These are phyloP conservation scores for Glycine tomentella DNA, from an alignment of 306 rosid species.

Conservation along the genomic window DNA sequence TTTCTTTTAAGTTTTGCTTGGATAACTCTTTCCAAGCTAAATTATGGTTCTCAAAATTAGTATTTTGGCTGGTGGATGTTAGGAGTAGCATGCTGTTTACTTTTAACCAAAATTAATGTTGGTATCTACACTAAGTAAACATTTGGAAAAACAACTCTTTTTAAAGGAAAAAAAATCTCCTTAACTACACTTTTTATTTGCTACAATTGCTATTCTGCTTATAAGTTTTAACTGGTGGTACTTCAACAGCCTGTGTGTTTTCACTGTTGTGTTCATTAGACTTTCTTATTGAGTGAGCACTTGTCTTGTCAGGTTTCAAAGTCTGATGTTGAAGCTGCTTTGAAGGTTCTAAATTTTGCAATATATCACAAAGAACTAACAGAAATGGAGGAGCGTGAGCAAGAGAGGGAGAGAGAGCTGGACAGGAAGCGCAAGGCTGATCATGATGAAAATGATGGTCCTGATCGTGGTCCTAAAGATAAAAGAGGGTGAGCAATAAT, in stretches of 20 bases:
- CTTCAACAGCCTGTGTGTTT: neutral
- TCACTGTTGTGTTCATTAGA: constrained; percentile 7
- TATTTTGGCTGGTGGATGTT: constrained; percentile 9
- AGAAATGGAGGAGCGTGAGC: constrained; percentile 94
- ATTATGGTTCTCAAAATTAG: neutral
- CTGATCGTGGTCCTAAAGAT: constrained; percentile 54
- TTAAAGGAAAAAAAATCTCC: neutral
- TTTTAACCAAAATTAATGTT: constrained; percentile 3
- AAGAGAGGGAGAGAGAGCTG: constrained; percentile 70
- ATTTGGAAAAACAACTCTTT: constrained; percentile 3
- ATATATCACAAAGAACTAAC: constrained; percentile 92
- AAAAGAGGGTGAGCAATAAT: constrained; percentile 61
- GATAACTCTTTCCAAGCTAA: constrained; percentile 6
- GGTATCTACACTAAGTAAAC: neutral
- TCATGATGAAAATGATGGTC: constrained; percentile 57
- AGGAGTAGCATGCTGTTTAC: neutral
- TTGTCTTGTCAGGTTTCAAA: constrained; percentile 70
- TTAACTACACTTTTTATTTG: neutral
- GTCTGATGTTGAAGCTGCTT: constrained; percentile 93
- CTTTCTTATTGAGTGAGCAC: constrained; percentile 35
- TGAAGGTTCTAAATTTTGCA: constrained; percentile 85
- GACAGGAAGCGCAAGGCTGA: constrained; percentile 74
- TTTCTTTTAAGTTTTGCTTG: constrained; percentile 16
- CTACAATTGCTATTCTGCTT: neutral
- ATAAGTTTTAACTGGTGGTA: neutral